Percentiles rank a stretch among this genome's conserved stretches.
These are phyloP conservation scores for Geotrichum histeridarum DNA, from an alignment of 1,139 yeast species.

Conservation along the genomic window DNA sequence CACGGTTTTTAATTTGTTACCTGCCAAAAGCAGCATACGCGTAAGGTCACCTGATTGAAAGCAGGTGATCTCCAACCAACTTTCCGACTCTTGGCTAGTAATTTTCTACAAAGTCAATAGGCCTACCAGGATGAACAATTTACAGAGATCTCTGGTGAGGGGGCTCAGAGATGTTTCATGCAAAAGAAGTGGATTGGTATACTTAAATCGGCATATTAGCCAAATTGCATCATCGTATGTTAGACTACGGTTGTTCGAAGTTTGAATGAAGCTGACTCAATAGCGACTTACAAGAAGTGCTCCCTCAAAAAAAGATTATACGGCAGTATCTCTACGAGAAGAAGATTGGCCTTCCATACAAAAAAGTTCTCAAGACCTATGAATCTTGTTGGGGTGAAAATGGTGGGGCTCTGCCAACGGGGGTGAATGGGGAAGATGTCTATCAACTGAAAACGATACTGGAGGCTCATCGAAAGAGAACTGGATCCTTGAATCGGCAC, in stretches of 20 bases:
- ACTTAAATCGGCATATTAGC: too few species aligned
- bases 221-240: too few species aligned
- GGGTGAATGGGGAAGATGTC: conserved; percentile 52
- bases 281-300: conserved; percentile 17
- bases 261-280: neutral
- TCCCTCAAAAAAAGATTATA: conserved; percentile 19
- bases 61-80: too few species aligned
- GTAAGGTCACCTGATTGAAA: neutral
- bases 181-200: too few species aligned
- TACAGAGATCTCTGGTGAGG: too few species aligned
- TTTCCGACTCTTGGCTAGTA: too few species aligned
- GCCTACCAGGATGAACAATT: too few species aligned
- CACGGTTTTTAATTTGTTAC: neutral
- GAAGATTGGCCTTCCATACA: conserved; percentile 20
- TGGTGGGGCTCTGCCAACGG: conserved; percentile 37
- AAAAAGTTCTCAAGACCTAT: conserved; percentile 19
- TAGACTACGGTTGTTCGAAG: too few species aligned
- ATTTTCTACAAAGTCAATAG: too few species aligned
- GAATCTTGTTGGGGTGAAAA: conserved; percentile 23
- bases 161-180: too few species aligned
- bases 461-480: conserved; percentile 54
- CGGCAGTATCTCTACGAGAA: conserved; percentile 21
- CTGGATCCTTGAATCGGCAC: conserved; percentile 49
- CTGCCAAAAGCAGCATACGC: neutral
- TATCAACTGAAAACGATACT: conserved; percentile 65